A percentile compares a stretch with the other conserved stretches of the same genome.
Evolutionary conservation across 1,284 basidiomycete genomes (phyloP).

Genomic region (Tilletiaria anomala): DNA sequence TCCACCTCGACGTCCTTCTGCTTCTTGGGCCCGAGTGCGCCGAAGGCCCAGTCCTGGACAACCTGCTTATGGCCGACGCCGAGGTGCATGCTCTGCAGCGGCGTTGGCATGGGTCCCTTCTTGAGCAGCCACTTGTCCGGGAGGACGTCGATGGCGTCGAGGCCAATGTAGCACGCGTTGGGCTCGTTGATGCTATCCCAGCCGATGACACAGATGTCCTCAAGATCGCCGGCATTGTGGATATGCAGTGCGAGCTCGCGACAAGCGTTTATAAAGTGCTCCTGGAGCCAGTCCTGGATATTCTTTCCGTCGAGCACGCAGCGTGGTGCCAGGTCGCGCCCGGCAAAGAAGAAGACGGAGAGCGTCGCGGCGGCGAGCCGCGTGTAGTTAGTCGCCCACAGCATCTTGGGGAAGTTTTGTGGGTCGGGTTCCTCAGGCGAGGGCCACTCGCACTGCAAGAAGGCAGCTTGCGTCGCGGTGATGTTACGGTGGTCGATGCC

Average conservation of each 20-base stretch:
- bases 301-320: constrained; percentile 82
- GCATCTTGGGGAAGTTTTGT: constrained; percentile 65
- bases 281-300: constrained; percentile 85
- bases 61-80: constrained; percentile 75
- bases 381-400: constrained; percentile 92
- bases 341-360: constrained; percentile 89
- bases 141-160: constrained; percentile 45
- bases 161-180: constrained; percentile 68
- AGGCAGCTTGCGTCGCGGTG: constrained; percentile 67
- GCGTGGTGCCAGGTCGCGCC: constrained; percentile 71
- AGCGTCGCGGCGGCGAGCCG: constrained; percentile 74
- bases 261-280: constrained; percentile 67
- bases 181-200: constrained; percentile 98
- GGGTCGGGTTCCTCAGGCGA: constrained; percentile 53
- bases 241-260: constrained; percentile 62
- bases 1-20: constrained; percentile 64
- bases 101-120: constrained; percentile 73
- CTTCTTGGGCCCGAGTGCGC: constrained; percentile 60
- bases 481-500: constrained; percentile 76
- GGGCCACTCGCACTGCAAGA: constrained; percentile 73
- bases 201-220: constrained; percentile 77
- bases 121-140: constrained; percentile 43
- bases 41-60: constrained; percentile 73
- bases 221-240: constrained; percentile 53
- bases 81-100: constrained; percentile 65